These are phyloP conservation scores for Coprinellus micaceus DNA, from an alignment of 768 basidiomycete genomes.

Conservation along the genomic window DNA sequence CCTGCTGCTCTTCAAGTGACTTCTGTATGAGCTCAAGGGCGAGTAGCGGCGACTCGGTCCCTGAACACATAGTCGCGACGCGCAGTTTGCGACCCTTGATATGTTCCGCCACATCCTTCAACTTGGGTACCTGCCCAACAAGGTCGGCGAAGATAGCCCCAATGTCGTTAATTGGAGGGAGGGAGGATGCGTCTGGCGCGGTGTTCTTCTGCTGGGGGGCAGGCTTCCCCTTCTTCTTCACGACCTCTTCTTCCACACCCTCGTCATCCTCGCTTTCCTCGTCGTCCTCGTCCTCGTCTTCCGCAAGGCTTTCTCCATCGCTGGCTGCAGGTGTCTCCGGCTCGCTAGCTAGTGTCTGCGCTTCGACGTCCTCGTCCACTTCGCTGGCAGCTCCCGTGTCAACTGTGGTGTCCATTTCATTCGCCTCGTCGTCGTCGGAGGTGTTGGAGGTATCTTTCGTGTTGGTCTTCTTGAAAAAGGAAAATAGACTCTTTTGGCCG, in stretches of 20 bases:
- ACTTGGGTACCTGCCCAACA: constrained; percentile 58
- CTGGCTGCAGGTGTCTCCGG: constrained; percentile 10
- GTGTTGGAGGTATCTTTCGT: constrained; percentile 15
- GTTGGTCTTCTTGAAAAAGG: constrained; percentile 47
- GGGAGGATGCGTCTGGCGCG: constrained; percentile 56
- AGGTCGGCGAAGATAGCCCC: constrained; percentile 76
- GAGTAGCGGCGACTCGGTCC: constrained; percentile 91
- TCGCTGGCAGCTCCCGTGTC: background rate
- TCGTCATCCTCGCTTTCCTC: constrained; percentile 34
- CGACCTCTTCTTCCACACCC: constrained; percentile 18
- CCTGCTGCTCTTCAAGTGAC: constrained; percentile 66
- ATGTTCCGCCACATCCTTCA: constrained; percentile 62
- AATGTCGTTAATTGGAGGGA: constrained; percentile 73
- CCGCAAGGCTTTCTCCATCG: background rate
- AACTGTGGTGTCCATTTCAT: constrained; percentile 19
- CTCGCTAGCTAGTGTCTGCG: constrained; percentile 11
- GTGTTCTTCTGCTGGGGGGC: constrained; percentile 28
- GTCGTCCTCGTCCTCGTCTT: constrained; percentile 24
- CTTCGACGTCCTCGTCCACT: background rate
- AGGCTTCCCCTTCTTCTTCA: constrained; percentile 35
- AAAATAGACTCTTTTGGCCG: constrained; percentile 50
- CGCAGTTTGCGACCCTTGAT: constrained; percentile 80
- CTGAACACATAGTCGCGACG: constrained; percentile 96
- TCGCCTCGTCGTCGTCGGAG: constrained; percentile 27
- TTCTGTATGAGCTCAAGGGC: constrained; percentile 83